phyloP scores from a whole-genome alignment of 1,284 basidiomycete species.

The Limonomyces culmigenus region DNA sequence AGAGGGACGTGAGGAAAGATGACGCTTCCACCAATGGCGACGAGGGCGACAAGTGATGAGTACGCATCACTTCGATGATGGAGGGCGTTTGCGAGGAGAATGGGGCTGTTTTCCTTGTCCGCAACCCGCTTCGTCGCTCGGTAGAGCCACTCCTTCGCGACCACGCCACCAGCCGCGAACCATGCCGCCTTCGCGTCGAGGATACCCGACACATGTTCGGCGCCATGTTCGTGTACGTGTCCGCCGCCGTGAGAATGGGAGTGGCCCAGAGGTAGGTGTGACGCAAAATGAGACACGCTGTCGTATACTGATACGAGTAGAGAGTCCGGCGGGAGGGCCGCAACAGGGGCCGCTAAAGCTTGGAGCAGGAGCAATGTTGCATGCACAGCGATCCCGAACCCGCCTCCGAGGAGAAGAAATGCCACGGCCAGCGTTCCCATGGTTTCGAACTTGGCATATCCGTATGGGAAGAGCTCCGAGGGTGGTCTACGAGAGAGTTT shows the following conservation, averaged over 20 bases:
- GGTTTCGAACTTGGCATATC: conserved; percentile 90
- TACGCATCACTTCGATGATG: conserved; percentile 94
- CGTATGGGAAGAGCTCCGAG: conserved; percentile 67
- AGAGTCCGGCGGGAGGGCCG: conserved; percentile 36
- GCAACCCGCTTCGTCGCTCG: conserved; percentile 78
- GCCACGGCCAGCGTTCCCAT: conserved; percentile 78
- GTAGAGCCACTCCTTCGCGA: conserved; percentile 89
- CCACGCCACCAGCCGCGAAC: conserved; percentile 75
- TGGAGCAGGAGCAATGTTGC: conserved; percentile 70
- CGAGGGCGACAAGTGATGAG: conserved; percentile 74
- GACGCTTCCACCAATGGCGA: conserved; percentile 81
- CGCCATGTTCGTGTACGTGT: too few relatives aligned
- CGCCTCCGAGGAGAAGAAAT: conserved; percentile 70
- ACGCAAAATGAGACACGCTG: conserved; percentile 36
- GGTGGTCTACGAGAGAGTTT: conserved; percentile 71
- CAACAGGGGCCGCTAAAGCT: conserved; percentile 42
- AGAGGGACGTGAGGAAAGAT: conserved; percentile 74
- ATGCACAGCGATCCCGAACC: conserved; percentile 86
- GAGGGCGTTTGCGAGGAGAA: conserved; percentile 81
- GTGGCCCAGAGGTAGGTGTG: conserved; percentile 30
- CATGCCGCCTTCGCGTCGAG: conserved; percentile 93
- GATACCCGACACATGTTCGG: conserved; percentile 12
- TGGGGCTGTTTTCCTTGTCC: conserved; percentile 77
- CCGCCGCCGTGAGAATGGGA: conserved; percentile 39
- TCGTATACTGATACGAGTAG: conserved; percentile 38